A percentile compares a stretch with the other conserved stretches of the same genome.
Evolutionary conservation across 2,329 filamentous ascomycete genomes (phyloP).

Genomic region (Daldinia sp.): DNA sequence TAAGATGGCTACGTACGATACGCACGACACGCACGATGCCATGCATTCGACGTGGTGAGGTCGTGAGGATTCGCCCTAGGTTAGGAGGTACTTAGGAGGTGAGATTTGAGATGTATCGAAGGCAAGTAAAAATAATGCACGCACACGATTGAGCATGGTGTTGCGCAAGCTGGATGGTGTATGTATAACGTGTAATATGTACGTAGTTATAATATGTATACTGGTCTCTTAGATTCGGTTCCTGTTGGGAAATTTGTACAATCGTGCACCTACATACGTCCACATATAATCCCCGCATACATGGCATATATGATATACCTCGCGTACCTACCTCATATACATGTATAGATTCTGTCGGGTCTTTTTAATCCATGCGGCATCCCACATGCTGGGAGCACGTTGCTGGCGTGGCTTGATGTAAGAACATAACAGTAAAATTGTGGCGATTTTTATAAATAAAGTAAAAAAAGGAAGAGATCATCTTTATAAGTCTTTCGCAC

Average conservation of each 20-base stretch:
- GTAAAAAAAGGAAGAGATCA: not conserved
- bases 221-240: no score
- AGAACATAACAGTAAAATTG: no score
- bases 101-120: slow-evolving; percentile 11
- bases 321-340: no score
- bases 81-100: not conserved
- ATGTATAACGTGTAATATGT: not conserved
- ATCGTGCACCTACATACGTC: slow-evolving; percentile 3
- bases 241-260: not conserved
- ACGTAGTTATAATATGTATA: not conserved
- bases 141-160: slow-evolving; percentile 5
- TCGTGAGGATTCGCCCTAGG: slow-evolving; percentile 2
- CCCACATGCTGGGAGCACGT: no score
- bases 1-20: no score
- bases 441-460: slow-evolving; percentile 13
- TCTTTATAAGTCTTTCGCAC: no score
- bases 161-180: not conserved
- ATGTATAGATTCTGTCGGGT: not conserved
- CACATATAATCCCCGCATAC: no score
- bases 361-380: no score
- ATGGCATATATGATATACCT: no score
- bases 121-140: slow-evolving; percentile 26
- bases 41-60: no score
- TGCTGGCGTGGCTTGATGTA: no score
- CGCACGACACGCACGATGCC: no score